Evolutionary conservation across 2,329 filamentous ascomycete species (phyloP), one percentile per base, ranked within the genome.

Genomic region (Colletotrichum neosansevieriae): DNA sequence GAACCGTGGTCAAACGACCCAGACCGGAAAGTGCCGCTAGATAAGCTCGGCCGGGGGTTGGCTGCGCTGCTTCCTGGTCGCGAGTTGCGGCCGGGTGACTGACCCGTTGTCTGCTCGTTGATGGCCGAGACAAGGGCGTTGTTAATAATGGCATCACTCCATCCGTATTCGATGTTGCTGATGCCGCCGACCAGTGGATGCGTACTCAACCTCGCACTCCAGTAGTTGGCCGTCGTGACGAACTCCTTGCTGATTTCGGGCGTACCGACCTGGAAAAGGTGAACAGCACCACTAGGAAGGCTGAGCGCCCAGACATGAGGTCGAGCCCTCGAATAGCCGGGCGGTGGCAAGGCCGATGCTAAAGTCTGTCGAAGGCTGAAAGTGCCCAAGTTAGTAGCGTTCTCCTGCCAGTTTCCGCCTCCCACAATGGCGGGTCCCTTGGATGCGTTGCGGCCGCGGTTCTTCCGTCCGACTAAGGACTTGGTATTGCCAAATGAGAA

Each of bases 371-470:
- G 89, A 7, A 99, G 88, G 49, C 92, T 90, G 78, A 98, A 98
- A 19, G 91, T 92, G 74, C 93, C 94, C 10, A 98, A 85, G 71
- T 91, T 93, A 71, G 97, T 94, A 5, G 96, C 96, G 76, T 97
- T 98, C 73, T 98, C 94, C 78, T 95, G 95, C 96, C 96, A 99
- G 78, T 99, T 98, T 24, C 96, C 96, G 69, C 96, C 96, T 72
- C 96, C 96, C 2, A 98, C 96, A 6, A 92, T 86, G 32, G 90
- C 88, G 12, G 88, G 71, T 11, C 45, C 89, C 65, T 83, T 84
- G 59, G 83, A 79, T 24, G 81, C 82, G 69, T 83, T 84, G 67
- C 84, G 80, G 21, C 83, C 82, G 58, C 86, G 83, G 70, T 81
- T 85, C 78, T 93, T 94, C 73, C 89, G 86, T 38, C 90, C 86